A percentile compares a stretch with the other conserved stretches of the same genome.
phyloP scores from a whole-genome alignment of 176 grass and related monocot genomes.

The Echinochloa phyllopogon region DNA sequence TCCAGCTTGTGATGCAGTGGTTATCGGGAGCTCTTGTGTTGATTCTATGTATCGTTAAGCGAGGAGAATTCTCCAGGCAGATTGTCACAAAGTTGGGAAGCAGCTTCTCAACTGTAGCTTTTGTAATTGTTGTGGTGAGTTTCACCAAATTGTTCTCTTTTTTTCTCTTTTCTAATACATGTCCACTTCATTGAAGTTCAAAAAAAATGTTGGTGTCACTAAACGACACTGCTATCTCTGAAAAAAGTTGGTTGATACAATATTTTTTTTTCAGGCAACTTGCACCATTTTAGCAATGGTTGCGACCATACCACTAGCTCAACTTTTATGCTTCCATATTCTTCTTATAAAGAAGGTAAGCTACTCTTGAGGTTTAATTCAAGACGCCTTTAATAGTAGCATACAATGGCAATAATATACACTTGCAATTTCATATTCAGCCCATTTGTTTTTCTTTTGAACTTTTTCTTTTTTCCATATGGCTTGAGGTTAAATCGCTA shows the following conservation, averaged over 20 bases:
- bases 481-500: slow-evolving; percentile 9
- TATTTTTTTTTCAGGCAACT: slow-evolving; percentile 64
- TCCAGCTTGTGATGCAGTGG: slow-evolving; percentile 97
- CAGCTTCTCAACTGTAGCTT: slow-evolving; percentile 88
- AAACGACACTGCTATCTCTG: background rate
- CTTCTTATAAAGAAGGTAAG: slow-evolving; percentile 97
- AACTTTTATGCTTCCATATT: slow-evolving; percentile 96
- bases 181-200: background rate
- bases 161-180: slow-evolving; percentile 19
- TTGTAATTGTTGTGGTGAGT: slow-evolving; percentile 97
- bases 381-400: slow-evolving; percentile 15
- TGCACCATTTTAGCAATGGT: slow-evolving; percentile 95
- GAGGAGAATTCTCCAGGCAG: slow-evolving; percentile 74
- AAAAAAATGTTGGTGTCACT: slow-evolving; percentile 3
- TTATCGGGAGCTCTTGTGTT: slow-evolving; percentile 71
- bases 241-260: background rate
- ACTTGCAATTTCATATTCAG: slow-evolving; percentile 5
- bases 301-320: slow-evolving; percentile 83
- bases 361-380: slow-evolving; percentile 14
- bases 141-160: background rate
- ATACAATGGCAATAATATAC: background rate
- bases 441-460: background rate
- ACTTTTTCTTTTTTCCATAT: slow-evolving; percentile 30
- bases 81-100: slow-evolving; percentile 93
- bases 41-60: slow-evolving; percentile 83